Conservation (phyloP, 169 alveolate genomes). For the Plasmodium gallinaceum region DNA sequence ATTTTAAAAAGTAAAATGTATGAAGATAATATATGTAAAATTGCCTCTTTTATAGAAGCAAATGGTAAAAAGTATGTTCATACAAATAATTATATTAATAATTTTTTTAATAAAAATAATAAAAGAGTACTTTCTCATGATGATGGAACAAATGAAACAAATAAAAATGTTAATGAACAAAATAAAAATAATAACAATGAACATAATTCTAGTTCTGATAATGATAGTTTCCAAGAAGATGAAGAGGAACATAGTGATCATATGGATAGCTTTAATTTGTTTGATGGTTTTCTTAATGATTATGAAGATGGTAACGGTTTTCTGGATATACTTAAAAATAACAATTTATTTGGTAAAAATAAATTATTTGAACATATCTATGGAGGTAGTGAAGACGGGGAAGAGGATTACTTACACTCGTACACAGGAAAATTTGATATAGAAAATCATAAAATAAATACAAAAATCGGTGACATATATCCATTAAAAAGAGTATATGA, state of each 20-base stretch:
- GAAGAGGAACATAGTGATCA: constrained; percentile 8
- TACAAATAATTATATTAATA: constrained; percentile 28
- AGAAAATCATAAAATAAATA: constrained; percentile 42
- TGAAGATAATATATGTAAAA: constrained; percentile 60
- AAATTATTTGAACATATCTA: constrained; percentile 48
- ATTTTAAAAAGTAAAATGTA: constrained; percentile 51
- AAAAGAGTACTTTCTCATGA: constrained; percentile 43
- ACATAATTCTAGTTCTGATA: background rate
- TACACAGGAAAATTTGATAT: constrained; percentile 16
- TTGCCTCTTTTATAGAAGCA: constrained; percentile 51
- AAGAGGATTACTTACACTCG: constrained; percentile 15
- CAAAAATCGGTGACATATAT: constrained; percentile 37
- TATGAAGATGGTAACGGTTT: constrained; percentile 28
- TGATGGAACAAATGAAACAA: background rate
- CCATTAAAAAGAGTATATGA: constrained; percentile 47
- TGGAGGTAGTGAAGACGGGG: constrained; percentile 30
- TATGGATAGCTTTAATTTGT: constrained; percentile 37
- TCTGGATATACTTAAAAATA: constrained; percentile 62
- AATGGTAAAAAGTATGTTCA: constrained; percentile 73
- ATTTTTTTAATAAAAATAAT: constrained; percentile 56
- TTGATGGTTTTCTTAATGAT: constrained; percentile 54
- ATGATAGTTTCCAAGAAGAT: background rate
- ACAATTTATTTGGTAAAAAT: constrained; percentile 17
- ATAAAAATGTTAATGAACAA: background rate
- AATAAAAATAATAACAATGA: background rate